Evolutionary conservation across 371 early-diverging fungal species (phyloP), one percentile per base, ranked within the genome.

Genomic region (Saksenaea vasiformis): DNA sequence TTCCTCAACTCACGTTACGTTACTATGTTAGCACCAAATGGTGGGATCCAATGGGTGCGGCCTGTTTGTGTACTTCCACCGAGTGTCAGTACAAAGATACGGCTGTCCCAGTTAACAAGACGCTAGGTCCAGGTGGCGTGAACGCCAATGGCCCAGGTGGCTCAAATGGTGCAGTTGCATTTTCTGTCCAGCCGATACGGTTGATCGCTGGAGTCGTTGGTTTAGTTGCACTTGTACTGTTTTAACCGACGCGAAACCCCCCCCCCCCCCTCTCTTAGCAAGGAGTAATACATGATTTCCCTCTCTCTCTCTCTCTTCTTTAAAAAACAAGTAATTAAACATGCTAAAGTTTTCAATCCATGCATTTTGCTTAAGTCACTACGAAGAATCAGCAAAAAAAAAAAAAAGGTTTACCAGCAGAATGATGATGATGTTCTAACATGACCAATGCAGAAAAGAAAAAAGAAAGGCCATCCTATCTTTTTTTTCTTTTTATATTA

Each of bases 31-130:
- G 80, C 31, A 80, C 85, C 41, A 74, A 81, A 27, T 90, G 87
- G 86, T 91, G 90, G 90, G 90, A 91, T 66, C 90, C 91, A 35
- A 72, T 83, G 44, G 80, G 70, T 14, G 78, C 82, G 56, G 76
- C 59, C 11, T 87, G 87, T 64, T 70, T 79, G 7, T 85, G 88
- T 72, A 70, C 76, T 5, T 68, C 75, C 19, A 62, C 77, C 28
- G 65, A 71, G 3, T 85, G 84, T 64, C 71, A 77, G 38, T 74
- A 76, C 39, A 83, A 81, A 63, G 84, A 79, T 55, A 66, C 77
- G 4, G 76, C 79, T 36, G 75, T 79, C 36, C 61, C 60, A 5
- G 24, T 37, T 5, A 58, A 58, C 54, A 53, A 31, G 15, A 53
- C 53, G 24, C 24, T 47, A 10, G 51, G 51, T 8, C 51, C 51